Evolutionary conservation across 2,329 filamentous ascomycete genomes (phyloP).

Genomic region (Cordyceps farinosa): DNA sequence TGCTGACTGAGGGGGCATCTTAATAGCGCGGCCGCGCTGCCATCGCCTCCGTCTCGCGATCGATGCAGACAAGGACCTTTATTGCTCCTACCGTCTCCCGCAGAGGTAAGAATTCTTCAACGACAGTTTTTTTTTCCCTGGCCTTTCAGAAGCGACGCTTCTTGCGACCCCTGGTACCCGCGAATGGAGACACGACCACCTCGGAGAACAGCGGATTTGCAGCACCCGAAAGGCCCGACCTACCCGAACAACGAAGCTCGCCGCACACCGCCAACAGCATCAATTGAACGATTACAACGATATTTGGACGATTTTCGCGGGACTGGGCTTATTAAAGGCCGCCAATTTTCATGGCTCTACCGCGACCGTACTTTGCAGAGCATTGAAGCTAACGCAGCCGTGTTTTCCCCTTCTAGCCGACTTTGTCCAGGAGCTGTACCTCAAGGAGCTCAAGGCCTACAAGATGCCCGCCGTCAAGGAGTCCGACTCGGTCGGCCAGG

Average conservation of each 20-base stretch:
- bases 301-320: neutral
- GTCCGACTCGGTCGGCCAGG: conserved; percentile 82
- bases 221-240: neutral
- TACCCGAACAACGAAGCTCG: neutral
- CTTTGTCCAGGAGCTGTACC: conserved; percentile 95
- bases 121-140: conserved; percentile 10
- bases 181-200: conserved; percentile 3
- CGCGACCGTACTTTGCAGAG: neutral
- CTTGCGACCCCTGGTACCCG: neutral
- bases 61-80: conserved; percentile 52
- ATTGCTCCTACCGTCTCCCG: conserved; percentile 59
- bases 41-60: conserved; percentile 47
- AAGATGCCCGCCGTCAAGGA: conserved; percentile 82
- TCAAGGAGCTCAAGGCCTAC: conserved; percentile 93
- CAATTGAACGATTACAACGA: conserved; percentile 3
- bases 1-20: conserved; percentile 29
- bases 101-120: conserved; percentile 49
- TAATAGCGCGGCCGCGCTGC: conserved; percentile 50
- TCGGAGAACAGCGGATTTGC: conserved; percentile 16
- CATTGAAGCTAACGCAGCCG: conserved; percentile 9
- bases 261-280: neutral
- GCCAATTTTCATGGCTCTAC: neutral
- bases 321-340: neutral
- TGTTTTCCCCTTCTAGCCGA: conserved; percentile 61
- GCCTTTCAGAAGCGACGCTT: neutral